Base-by-base conservation (phyloP, 495 filamentous ascomycete genomes). In the Penicillium silybi region DNA sequence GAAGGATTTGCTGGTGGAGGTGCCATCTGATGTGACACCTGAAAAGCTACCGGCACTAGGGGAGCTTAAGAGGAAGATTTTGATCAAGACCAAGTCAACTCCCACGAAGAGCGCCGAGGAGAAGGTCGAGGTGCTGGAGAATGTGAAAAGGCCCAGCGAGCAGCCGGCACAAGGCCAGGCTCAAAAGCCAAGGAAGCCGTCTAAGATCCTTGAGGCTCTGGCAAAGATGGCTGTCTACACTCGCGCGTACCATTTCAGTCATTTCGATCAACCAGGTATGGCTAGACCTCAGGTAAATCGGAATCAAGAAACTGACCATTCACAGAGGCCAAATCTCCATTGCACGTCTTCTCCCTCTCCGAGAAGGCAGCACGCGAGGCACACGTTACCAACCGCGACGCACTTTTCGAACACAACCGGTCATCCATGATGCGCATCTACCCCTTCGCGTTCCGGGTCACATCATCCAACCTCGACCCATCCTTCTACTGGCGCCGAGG, bases 21-120 rank as follows among this genome's bases (percentile, higher is more conserved):
- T 76, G 8, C 71, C 79, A 8, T 59, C 70, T n/a, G 71, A 77
- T 23, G 54, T 72, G 2, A 70, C 76, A 15, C 70, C 80, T 22
- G 62, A 67, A 18, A 59, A 58, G 6, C 76, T 95, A 8, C 92
- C 92, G 0, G 64, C 79, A 0, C 83, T 89, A 0, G 77, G 69
- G 13, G 78, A 86, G 15, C 65, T 97, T 48, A 77, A 79, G 40
- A 72, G 80, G 20, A 92, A 88, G 70, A 96, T 97, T 53, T 72
- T 97, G 26, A 82, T 97, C 69, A 97, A 97, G 72, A 90, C 91
- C 34, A 95, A 95, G 65, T 85, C 85, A 47, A 77, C 79, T 3
- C 59, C 63, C 6, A 68, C 80, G 0, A 52, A 37, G 10, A 26
- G 42, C n/a, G 48, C 56, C 13, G 65, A 75, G 0, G 58, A 64